Conservation (phyloP, 169 alveolate species). For the Eimeria praecox region DNA sequence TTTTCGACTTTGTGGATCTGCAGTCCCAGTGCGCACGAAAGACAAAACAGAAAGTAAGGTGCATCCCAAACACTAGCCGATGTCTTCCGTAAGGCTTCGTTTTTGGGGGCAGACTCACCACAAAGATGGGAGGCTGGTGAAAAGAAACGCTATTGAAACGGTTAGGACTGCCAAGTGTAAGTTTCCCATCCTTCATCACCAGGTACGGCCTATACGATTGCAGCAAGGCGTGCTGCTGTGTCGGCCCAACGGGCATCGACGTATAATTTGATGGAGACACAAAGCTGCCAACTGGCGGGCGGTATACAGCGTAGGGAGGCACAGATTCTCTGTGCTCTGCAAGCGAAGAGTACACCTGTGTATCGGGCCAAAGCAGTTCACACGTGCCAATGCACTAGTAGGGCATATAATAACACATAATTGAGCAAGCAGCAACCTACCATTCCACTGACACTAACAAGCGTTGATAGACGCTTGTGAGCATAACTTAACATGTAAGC, state of each 20-base stretch:
- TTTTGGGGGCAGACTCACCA: conserved; percentile 29
- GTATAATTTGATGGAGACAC: background rate
- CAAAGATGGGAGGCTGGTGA: conserved; percentile 77
- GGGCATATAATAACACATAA: background rate
- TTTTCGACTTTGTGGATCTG: conserved; percentile 75
- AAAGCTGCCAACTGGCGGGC: conserved; percentile 68
- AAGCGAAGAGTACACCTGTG: conserved; percentile 71
- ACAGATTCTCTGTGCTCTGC: conserved; percentile 70
- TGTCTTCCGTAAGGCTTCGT: background rate
- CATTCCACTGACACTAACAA: too few species aligned
- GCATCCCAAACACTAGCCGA: too few species aligned
- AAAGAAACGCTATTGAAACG: conserved; percentile 72
- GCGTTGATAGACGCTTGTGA: too few species aligned
- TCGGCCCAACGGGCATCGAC: background rate
- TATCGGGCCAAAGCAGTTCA: background rate
- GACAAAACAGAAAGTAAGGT: background rate
- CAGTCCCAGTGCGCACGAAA: background rate
- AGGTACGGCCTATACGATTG: conserved; percentile 35
- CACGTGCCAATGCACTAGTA: background rate
- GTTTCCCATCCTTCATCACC: conserved; percentile 41
- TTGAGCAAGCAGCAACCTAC: background rate
- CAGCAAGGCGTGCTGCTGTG: conserved; percentile 41
- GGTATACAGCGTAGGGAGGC: conserved; percentile 25
- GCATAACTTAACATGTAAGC: background rate
- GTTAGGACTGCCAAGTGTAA: conserved; percentile 8